Percentiles rank a stretch among this genome's conserved stretches.
Conservation (phyloP, 1,284 basidiomycete species). For the Trametes sp. region DNA sequence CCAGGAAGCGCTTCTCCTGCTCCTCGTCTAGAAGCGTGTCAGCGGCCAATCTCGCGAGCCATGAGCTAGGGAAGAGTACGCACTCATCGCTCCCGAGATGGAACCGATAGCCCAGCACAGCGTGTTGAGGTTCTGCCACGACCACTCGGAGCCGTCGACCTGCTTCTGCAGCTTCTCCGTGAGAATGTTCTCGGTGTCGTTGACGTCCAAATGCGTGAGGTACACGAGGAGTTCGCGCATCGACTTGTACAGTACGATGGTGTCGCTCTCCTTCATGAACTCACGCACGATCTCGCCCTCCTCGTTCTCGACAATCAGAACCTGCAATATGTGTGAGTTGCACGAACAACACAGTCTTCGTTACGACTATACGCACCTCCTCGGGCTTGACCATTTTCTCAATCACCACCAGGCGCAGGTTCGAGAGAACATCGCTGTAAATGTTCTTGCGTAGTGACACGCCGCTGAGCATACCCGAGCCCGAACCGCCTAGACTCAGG, state of each 20-base stretch:
- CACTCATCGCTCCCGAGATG: conserved; percentile 99
- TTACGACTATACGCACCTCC: conserved; percentile 68
- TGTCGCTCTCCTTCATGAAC: conserved; percentile 99
- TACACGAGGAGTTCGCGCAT: conserved; percentile 99
- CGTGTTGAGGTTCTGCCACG: conserved; percentile 99
- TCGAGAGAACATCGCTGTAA: conserved; percentile 94
- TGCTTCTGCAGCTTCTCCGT: conserved; percentile 98
- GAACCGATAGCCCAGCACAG: conserved; percentile 99
- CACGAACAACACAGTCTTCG: neutral
- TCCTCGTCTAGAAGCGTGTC: conserved; percentile 81
- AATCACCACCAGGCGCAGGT: conserved; percentile 95
- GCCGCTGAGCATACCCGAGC: conserved; percentile 73
- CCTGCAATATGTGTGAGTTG: conserved; percentile 54
- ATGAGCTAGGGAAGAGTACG: conserved; percentile 44
- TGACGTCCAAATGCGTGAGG: conserved; percentile 96
- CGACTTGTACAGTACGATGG: conserved; percentile 98
- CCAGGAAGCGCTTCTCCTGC: conserved; percentile 98
- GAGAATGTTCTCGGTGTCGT: conserved; percentile 96
- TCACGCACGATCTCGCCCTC: conserved; percentile 99
- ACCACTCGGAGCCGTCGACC: conserved; percentile 98
- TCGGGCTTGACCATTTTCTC: conserved; percentile 99
- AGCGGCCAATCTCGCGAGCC: conserved; percentile 18
- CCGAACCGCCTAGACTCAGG: conserved; percentile 81
- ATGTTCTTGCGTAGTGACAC: conserved; percentile 92
- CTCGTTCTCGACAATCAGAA: conserved; percentile 98